Conservation (phyloP, 2,329 filamentous ascomycete species). For the Diplodia scrobiculata region DNA sequence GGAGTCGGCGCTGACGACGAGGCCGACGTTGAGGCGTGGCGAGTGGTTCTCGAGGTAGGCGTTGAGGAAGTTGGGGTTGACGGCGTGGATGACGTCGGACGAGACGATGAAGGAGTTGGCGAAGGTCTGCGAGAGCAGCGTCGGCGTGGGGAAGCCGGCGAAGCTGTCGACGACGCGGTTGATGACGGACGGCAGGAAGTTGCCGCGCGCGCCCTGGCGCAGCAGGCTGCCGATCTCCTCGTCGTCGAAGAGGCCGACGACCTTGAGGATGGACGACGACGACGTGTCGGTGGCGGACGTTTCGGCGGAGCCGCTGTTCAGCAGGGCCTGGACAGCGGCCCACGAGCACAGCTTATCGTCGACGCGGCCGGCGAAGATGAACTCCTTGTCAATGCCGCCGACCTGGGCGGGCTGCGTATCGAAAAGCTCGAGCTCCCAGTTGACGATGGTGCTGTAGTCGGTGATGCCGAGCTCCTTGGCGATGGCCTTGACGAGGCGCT, state of each 20-base stretch:
- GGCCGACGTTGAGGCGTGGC: slow-evolving; percentile 83
- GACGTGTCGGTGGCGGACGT: slow-evolving; percentile 51
- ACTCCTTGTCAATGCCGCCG: slow-evolving; percentile 83
- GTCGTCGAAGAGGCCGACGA: slow-evolving; percentile 93
- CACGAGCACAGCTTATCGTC: slow-evolving; percentile 98
- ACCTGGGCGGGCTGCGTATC: slow-evolving; percentile 83
- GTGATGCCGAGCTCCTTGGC: slow-evolving; percentile 73
- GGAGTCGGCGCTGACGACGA: slow-evolving; percentile 76
- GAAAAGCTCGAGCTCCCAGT: slow-evolving; percentile 96
- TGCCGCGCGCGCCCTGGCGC: slow-evolving; percentile 84
- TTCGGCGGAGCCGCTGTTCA: slow-evolving; percentile 64
- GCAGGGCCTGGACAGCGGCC: slow-evolving; percentile 80
- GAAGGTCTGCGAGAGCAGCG: slow-evolving; percentile 75
- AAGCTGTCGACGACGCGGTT: slow-evolving; percentile 78
- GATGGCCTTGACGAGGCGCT: slow-evolving; percentile 80
- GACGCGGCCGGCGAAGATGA: slow-evolving; percentile 92
- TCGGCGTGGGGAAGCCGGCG: slow-evolving; percentile 52
- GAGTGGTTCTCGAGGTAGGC: slow-evolving; percentile 84
- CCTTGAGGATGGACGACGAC: slow-evolving; percentile 72
- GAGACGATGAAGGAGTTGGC: slow-evolving; percentile 91
- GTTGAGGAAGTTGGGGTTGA: slow-evolving; percentile 88
- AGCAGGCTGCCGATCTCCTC: slow-evolving; percentile 93
- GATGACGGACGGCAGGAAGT: slow-evolving; percentile 80
- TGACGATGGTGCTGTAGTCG: slow-evolving; percentile 74
- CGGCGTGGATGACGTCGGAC: slow-evolving; percentile 89